phyloP scores from a whole-genome alignment of 2,329 filamentous ascomycete genomes.

The Aspergillus fumigatus region DNA sequence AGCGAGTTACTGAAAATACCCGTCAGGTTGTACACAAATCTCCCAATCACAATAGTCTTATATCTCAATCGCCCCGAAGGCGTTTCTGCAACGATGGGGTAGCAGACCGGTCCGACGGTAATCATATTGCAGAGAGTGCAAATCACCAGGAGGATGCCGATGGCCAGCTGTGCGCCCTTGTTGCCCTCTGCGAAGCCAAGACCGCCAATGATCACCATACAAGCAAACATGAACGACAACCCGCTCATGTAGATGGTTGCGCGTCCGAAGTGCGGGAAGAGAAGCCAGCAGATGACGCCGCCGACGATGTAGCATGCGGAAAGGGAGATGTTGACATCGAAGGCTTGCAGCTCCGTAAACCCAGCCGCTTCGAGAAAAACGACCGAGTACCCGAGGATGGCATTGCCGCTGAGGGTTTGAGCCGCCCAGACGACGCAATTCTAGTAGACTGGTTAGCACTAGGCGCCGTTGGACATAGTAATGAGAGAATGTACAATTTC shows the following conservation, averaged over 20 bases:
- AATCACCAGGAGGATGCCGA: slow-evolving; percentile 45
- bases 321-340: slow-evolving; percentile 38
- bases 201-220: slow-evolving; percentile 33
- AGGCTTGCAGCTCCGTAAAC: slow-evolving; percentile 32
- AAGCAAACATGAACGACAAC: slow-evolving; percentile 37
- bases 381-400: slow-evolving; percentile 35
- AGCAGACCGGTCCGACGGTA: slow-evolving; percentile 51
- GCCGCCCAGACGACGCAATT: slow-evolving; percentile 39
- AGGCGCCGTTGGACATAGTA: too few relatives aligned
- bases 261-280: slow-evolving; percentile 39
- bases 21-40: slow-evolving; percentile 46
- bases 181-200: slow-evolving; percentile 22
- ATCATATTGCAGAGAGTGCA: slow-evolving; percentile 53
- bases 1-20: slow-evolving; percentile 42
- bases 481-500: slow-evolving; percentile 51
- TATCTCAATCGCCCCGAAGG: slow-evolving; percentile 52
- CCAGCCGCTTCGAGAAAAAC: slow-evolving; percentile 40
- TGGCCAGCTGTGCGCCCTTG: slow-evolving; percentile 23
- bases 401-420: slow-evolving; percentile 37
- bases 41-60: slow-evolving; percentile 40
- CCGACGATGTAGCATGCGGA: slow-evolving; percentile 41
- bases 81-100: slow-evolving; percentile 50
- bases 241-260: slow-evolving; percentile 41
- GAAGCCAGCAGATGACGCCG: slow-evolving; percentile 38
- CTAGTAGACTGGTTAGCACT: slow-evolving; percentile 5